Percentiles rank a stretch among this genome's conserved stretches.
These are phyloP conservation scores for Dalbergia oliveri DNA, from an alignment of 306 rosid genomes.

Conservation along the genomic window DNA sequence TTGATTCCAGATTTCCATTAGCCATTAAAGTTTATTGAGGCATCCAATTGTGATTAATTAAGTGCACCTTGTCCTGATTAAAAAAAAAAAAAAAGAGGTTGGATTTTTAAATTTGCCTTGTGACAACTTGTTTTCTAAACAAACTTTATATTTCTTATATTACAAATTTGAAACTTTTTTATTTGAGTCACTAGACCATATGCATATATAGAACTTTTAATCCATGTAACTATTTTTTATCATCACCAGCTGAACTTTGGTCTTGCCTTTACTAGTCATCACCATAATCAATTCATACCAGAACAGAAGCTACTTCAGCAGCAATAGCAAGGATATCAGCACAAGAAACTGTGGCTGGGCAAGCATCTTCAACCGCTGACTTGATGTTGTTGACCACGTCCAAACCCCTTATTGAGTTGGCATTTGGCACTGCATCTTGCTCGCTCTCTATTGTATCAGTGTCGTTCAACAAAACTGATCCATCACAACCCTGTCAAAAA, in stretches of 20 bases:
- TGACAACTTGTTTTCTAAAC: not conserved
- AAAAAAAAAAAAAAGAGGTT: not conserved
- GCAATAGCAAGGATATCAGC: conserved; percentile 68
- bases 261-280: not conserved
- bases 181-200: not conserved
- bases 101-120: not conserved
- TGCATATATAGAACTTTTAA: not conserved
- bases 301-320: conserved; percentile 46
- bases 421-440: conserved; percentile 47
- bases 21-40: not conserved
- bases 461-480: conserved; percentile 60
- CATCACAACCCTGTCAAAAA: conserved; percentile 69
- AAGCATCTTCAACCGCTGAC: conserved; percentile 47
- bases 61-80: not conserved
- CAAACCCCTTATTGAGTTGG: conserved; percentile 60
- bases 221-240: not conserved
- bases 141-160: too few species aligned
- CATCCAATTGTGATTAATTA: not conserved
- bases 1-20: not conserved
- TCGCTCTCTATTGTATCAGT: conserved; percentile 54
- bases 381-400: conserved; percentile 61
- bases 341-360: conserved; percentile 62
- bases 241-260: not conserved
- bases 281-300: conserved; percentile 36
- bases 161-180: not conserved